Evolutionary conservation across 805 yeast genomes (phyloP).

Genomic region (Grigorovia humatica): DNA sequence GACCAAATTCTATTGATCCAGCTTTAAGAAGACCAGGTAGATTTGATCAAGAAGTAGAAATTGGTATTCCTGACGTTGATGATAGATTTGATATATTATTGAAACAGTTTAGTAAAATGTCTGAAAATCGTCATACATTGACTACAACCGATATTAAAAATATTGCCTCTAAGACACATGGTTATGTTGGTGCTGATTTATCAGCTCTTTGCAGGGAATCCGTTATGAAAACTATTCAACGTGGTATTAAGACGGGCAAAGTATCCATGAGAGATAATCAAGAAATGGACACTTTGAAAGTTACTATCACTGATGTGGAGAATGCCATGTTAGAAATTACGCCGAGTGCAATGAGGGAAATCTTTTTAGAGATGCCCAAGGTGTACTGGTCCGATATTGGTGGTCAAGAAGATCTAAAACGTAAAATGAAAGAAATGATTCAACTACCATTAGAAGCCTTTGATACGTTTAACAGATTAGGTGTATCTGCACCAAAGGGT

Average conservation of each 20-base stretch:
- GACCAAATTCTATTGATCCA: conserved; percentile 59
- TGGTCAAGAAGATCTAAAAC: conserved; percentile 79
- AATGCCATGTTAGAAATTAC: conserved; percentile 67
- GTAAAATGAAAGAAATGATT: conserved; percentile 77
- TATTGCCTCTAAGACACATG: conserved; percentile 77
- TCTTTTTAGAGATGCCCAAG: conserved; percentile 87
- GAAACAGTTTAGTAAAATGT: conserved; percentile 45
- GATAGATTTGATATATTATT: conserved; percentile 65
- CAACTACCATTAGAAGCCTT: conserved; percentile 82
- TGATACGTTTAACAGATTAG: conserved; percentile 63
- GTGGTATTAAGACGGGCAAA: conserved; percentile 35
- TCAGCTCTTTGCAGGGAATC: conserved; percentile 82
- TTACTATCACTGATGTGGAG: conserved; percentile 50
- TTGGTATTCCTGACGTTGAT: conserved; percentile 82
- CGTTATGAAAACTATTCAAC: conserved; percentile 69
- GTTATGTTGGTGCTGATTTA: conserved; percentile 95
- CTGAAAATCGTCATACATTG: conserved; percentile 38
- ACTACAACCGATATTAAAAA: conserved; percentile 43
- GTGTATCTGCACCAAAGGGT: conserved; percentile 88
- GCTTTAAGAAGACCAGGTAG: conserved; percentile 81
- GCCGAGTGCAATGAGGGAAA: conserved; percentile 96
- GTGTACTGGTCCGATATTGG: conserved; percentile 93
- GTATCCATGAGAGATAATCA: background rate
- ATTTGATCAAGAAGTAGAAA: conserved; percentile 80
- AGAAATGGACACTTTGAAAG: conserved; percentile 33